phyloP scores from a whole-genome alignment of 352 stramenopile genomes.

The Pythium guiyangense region DNA sequence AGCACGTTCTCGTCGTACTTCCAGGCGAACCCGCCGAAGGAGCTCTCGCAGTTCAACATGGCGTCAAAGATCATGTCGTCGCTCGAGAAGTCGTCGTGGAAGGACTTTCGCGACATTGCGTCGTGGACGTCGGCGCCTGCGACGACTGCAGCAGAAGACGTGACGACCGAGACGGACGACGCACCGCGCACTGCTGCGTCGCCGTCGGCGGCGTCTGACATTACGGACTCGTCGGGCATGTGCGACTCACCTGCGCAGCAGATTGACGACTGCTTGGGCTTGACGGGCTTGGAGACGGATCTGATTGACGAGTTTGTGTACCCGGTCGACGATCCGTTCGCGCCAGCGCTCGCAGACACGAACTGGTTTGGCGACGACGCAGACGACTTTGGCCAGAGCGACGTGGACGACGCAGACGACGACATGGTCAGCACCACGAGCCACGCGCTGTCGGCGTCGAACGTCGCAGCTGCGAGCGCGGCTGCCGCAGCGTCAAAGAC shows the following conservation, averaged over 20 bases:
- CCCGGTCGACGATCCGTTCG: conserved; percentile 75
- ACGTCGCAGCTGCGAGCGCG: not conserved
- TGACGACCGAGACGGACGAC: conserved; percentile 25
- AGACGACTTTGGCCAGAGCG: conserved; percentile 55
- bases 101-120: conserved; percentile 79
- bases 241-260: conserved; percentile 42
- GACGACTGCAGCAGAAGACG: conserved; percentile 25
- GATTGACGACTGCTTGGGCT: conserved; percentile 34
- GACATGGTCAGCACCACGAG: not conserved
- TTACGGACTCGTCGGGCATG: conserved; percentile 56
- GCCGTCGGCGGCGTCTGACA: conserved; percentile 63
- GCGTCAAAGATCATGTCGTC: conserved; percentile 80
- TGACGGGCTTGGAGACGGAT: conserved; percentile 55
- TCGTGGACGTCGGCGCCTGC: conserved; percentile 54
- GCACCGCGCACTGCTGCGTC: conserved; percentile 16
- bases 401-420: conserved; percentile 48
- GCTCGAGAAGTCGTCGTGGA: conserved; percentile 87
- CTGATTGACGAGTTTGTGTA: conserved; percentile 83
- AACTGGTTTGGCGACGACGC: conserved; percentile 61
- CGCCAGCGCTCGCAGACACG: conserved; percentile 40
- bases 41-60: conserved; percentile 84
- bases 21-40: conserved; percentile 62
- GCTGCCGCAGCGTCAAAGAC: too few relatives aligned
- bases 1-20: conserved; percentile 84
- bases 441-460: conserved; percentile 12